Evolutionary conservation across 129 eudicot species (phyloP).

Genomic region (Flaveria bidentis): DNA sequence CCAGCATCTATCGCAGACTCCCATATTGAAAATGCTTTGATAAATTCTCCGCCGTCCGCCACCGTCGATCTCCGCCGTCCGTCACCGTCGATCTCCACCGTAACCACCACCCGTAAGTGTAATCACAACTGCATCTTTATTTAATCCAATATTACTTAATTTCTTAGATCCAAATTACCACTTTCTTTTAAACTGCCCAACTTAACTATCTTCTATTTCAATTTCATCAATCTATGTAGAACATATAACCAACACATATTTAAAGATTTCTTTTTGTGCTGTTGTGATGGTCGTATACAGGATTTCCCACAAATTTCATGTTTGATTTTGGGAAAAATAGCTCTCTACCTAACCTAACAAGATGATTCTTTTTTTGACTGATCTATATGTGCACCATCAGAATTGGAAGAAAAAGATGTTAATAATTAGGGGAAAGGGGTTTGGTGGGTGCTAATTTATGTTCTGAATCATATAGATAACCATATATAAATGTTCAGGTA

Average conservation of each 20-base stretch:
- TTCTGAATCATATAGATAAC: not conserved
- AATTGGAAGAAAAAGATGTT: not conserved
- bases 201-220: not conserved
- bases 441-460: slow-evolving; percentile 26
- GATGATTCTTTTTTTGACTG: no score
- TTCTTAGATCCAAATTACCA: not conserved
- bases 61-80: slow-evolving; percentile 27
- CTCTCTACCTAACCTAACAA: no score
- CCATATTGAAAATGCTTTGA: not conserved
- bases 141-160: not conserved
- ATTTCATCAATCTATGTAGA: not conserved
- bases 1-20: no score
- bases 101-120: slow-evolving; percentile 22
- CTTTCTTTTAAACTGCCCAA: slow-evolving; percentile 4
- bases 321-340: slow-evolving; percentile 9
- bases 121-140: not conserved
- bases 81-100: slow-evolving; percentile 27
- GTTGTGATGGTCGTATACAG: not conserved
- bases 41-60: slow-evolving; percentile 22
- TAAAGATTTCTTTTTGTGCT: not conserved
- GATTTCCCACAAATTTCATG: not conserved
- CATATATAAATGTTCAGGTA: slow-evolving; percentile 3
- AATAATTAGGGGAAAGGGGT: slow-evolving; percentile 7
- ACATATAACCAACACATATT: no score
- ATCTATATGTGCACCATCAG: no score